These are phyloP conservation scores for Flaveria sonorensis DNA, from an alignment of 129 eudicot species.

Conservation along the genomic window DNA sequence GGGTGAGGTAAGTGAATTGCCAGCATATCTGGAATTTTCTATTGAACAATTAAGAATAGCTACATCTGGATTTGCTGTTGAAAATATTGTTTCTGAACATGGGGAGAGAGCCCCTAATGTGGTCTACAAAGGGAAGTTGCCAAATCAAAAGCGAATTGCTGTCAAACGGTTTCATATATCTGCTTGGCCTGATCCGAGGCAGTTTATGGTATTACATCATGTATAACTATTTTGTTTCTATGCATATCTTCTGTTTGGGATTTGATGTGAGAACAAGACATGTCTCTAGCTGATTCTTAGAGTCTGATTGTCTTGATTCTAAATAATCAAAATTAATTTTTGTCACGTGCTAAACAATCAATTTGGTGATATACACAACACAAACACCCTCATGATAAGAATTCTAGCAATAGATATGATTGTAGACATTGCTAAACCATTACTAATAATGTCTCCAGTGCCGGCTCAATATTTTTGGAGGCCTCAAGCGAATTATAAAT, in stretches of 20 bases:
- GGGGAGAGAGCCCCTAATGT: constrained; percentile 85
- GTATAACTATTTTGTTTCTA: not conserved
- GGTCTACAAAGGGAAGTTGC: constrained; percentile 79
- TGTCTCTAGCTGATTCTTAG: no score
- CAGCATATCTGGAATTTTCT: constrained; percentile 59
- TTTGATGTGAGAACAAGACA: no score
- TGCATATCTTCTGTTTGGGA: not conserved
- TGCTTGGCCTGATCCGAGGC: constrained; percentile 83
- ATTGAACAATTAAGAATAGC: constrained; percentile 63
- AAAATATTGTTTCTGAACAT: constrained; percentile 77
- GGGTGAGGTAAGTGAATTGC: constrained; percentile 56
- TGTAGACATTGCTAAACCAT: not conserved
- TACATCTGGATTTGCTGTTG: constrained; percentile 76
- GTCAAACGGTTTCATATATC: constrained; percentile 73
- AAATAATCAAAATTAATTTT: not conserved
- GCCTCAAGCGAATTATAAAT: no score
- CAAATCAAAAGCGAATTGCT: constrained; percentile 69
- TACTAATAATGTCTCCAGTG: no score
- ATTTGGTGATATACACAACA: not conserved
- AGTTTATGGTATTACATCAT: constrained; percentile 55
- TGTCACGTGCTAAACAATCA: not conserved
- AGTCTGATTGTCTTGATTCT: not conserved
- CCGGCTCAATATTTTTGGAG: no score
- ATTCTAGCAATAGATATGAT: not conserved
- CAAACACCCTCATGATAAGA: not conserved